phyloP scores from a whole-genome alignment of 2,329 filamentous ascomycete species.

The Beauveria brongniartii region DNA sequence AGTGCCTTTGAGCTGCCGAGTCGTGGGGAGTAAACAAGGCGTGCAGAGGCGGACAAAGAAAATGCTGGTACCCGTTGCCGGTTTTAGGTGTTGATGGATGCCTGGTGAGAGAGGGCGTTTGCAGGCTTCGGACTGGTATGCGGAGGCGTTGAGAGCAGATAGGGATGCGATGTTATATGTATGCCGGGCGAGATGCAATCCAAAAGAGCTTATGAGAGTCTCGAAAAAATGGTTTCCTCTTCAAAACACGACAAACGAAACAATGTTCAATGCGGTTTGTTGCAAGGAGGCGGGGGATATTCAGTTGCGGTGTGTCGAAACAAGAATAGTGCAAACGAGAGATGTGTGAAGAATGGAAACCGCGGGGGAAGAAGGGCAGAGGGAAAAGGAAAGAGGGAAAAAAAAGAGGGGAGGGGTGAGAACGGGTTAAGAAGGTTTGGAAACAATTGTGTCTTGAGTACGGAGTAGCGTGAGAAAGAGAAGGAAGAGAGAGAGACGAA shows the following conservation, averaged over 20 bases:
- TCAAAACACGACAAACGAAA: background rate
- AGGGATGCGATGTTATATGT: background rate
- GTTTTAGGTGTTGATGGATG: background rate
- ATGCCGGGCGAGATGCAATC: no score
- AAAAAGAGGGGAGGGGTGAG: background rate
- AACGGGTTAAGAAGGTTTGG: slow-evolving; percentile 4
- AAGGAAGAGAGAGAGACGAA: background rate
- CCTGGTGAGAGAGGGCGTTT: no score
- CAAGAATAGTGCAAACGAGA: background rate
- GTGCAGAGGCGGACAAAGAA: background rate
- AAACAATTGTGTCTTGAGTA: background rate
- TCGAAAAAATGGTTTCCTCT: background rate
- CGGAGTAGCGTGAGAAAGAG: background rate
- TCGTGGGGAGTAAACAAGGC: background rate
- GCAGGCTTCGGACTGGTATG: background rate
- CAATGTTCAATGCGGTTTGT: background rate
- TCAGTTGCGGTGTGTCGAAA: background rate
- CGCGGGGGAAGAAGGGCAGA: background rate
- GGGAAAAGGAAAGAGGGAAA: background rate
- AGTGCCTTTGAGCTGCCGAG: background rate
- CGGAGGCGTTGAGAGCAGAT: background rate
- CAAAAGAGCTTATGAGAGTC: no score
- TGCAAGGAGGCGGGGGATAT: background rate
- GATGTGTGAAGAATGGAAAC: no score
- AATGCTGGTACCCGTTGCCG: background rate